phyloP scores from a whole-genome alignment of 2,329 filamentous ascomycete genomes.

The Ophiostoma novo-ulmi region DNA sequence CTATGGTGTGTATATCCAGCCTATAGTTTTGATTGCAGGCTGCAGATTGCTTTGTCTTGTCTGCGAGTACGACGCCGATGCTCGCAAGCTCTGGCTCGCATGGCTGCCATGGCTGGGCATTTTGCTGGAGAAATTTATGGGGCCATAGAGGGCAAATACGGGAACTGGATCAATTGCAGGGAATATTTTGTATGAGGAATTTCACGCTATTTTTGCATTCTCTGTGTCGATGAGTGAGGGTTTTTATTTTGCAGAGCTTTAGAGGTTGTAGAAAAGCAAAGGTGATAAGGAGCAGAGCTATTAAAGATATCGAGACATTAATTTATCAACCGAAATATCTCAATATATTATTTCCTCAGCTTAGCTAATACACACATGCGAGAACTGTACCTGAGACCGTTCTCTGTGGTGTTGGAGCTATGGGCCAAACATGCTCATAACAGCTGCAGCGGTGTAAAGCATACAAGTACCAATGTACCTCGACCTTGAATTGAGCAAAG shows the following conservation, averaged over 20 bases:
- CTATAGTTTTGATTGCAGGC: background rate
- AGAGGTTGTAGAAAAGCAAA: background rate
- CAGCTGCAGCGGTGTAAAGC: too few relatives aligned
- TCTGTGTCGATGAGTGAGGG: slow-evolving; percentile 4
- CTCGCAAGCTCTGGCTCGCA: background rate
- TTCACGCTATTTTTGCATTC: slow-evolving; percentile 4
- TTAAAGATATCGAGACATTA: too few relatives aligned
- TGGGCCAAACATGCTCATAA: too few relatives aligned
- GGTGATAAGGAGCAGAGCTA: too few relatives aligned
- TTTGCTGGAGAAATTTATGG: slow-evolving; percentile 16
- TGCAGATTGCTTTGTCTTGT: too few relatives aligned
- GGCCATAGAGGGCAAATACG: slow-evolving; percentile 6
- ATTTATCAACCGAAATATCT: too few relatives aligned
- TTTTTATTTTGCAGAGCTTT: slow-evolving; percentile 3
- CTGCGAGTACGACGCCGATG: background rate
- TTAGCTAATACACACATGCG: background rate
- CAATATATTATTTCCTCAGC: too few relatives aligned
- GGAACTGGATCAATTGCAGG: slow-evolving; percentile 6
- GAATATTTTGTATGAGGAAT: slow-evolving; percentile 2
- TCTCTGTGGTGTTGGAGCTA: background rate
- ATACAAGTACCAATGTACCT: background rate
- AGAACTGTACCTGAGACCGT: background rate
- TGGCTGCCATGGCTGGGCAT: background rate
- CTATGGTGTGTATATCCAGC: background rate
- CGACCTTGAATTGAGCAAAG: background rate